phyloP scores from a whole-genome alignment of 371 early-diverging fungal genomes.

The Rhizopus microsporus region DNA sequence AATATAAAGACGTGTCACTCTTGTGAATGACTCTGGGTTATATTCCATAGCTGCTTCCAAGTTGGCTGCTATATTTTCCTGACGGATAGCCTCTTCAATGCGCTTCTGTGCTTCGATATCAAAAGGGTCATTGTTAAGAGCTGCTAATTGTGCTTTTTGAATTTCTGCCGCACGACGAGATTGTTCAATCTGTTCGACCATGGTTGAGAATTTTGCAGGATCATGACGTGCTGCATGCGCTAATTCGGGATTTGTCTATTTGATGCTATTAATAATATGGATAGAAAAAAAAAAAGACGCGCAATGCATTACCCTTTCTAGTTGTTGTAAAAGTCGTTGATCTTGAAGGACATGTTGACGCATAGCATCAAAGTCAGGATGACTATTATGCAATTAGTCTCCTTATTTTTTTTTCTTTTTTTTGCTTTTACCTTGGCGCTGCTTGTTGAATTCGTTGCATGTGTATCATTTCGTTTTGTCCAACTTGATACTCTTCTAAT shows the following conservation, averaged over 20 bases:
- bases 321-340: constrained; percentile 64
- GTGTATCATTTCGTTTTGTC: constrained; percentile 76
- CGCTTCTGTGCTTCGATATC: constrained; percentile 88
- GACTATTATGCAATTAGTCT: constrained; percentile 7
- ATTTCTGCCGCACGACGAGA: constrained; percentile 59
- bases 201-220: constrained; percentile 64
- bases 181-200: constrained; percentile 67
- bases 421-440: constrained; percentile 11
- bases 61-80: constrained; percentile 85
- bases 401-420: constrained; percentile 13
- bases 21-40: constrained; percentile 94
- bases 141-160: constrained; percentile 60
- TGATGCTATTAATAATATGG: not conserved
- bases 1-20: constrained; percentile 90
- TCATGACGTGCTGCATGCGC: constrained; percentile 69
- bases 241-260: constrained; percentile 71
- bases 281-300: too few species aligned
- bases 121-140: constrained; percentile 79
- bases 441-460: constrained; percentile 42
- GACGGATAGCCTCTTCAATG: constrained; percentile 89
- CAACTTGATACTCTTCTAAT: constrained; percentile 66
- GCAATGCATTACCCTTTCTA: constrained; percentile 50
- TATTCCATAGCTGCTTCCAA: constrained; percentile 92
- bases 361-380: constrained; percentile 66
- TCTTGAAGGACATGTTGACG: constrained; percentile 76